These are phyloP conservation scores for Aspergillus puulaauensis DNA, from an alignment of 2,329 filamentous ascomycete genomes.

Conservation along the genomic window DNA sequence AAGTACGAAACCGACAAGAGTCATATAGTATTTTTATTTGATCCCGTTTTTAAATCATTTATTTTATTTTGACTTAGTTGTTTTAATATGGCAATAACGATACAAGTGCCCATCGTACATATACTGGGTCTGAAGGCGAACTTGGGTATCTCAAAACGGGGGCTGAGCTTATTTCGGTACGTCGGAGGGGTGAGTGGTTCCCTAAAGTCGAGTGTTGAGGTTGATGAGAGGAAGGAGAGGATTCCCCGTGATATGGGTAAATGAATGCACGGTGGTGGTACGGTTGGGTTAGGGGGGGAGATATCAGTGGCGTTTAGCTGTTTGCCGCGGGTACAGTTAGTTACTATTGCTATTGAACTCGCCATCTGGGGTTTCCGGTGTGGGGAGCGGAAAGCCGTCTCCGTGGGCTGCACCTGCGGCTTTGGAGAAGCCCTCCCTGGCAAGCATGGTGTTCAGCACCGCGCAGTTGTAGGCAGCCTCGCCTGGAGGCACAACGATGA, in stretches of 20 bases:
- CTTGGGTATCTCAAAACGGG: constrained; percentile 7
- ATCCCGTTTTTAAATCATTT: not conserved
- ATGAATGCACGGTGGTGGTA: not conserved
- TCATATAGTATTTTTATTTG: no score
- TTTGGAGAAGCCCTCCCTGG: constrained; percentile 75
- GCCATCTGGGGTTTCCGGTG: constrained; percentile 29
- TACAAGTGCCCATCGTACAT: not conserved
- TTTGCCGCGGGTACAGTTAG: not conserved
- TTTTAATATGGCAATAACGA: not conserved
- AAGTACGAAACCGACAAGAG: no score
- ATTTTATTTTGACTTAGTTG: not conserved
- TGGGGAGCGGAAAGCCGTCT: constrained; percentile 43
- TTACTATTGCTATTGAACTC: constrained; percentile 7
- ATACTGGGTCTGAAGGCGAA: not conserved
- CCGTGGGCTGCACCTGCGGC: constrained; percentile 50
- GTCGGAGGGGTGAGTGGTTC: not conserved
- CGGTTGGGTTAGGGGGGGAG: not conserved
- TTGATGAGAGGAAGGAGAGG: not conserved
- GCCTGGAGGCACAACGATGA: constrained; percentile 85
- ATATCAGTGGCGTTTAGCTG: not conserved
- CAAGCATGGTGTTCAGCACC: constrained; percentile 85
- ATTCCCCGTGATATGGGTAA: not conserved
- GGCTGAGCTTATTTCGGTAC: not conserved
- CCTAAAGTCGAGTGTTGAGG: not conserved
- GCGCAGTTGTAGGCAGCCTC: constrained; percentile 90